A percentile compares a stretch with the other conserved stretches of the same genome.
Conservation (phyloP, 805 yeast genomes). For the Candida adriatica region DNA sequence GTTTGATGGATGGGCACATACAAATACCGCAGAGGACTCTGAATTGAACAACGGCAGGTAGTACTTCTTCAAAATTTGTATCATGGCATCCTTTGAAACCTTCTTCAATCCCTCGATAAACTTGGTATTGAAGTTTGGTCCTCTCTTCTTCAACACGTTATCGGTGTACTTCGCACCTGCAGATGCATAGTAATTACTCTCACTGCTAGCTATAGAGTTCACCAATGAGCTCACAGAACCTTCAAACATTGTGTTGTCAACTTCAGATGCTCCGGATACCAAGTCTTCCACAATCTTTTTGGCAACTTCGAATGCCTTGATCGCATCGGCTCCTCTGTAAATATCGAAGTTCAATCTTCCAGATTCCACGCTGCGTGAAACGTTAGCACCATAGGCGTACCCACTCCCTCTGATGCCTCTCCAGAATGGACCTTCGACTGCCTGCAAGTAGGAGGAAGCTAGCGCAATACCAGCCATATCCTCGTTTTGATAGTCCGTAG, state of each 20-base stretch:
- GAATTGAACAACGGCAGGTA: constrained; percentile 60
- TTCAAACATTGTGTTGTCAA: constrained; percentile 56
- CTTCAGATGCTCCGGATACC: constrained; percentile 42
- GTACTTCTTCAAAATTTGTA: constrained; percentile 46
- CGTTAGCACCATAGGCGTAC: constrained; percentile 79
- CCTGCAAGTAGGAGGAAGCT: constrained; percentile 69
- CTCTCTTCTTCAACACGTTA: constrained; percentile 59
- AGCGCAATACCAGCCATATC: constrained; percentile 68
- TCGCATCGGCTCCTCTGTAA: constrained; percentile 80
- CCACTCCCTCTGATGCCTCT: constrained; percentile 93
- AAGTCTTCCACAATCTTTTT: constrained; percentile 55
- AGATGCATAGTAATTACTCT: constrained; percentile 58
- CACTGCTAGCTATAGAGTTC: constrained; percentile 59
- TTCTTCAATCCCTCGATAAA: constrained; percentile 47
- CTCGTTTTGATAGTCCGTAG: constrained; percentile 43
- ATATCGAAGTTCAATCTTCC: constrained; percentile 63
- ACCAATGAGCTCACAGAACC: constrained; percentile 77
- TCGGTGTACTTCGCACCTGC: constrained; percentile 63
- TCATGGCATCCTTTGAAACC: constrained; percentile 48
- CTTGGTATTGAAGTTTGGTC: constrained; percentile 51
- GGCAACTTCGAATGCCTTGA: constrained; percentile 54
- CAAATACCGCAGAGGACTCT: constrained; percentile 50
- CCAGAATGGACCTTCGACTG: constrained; percentile 97
- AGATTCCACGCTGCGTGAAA: constrained; percentile 52
- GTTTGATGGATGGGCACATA: constrained; percentile 69